phyloP scores from a whole-genome alignment of 1,284 basidiomycete genomes.

The Malassezia arunalokei region DNA sequence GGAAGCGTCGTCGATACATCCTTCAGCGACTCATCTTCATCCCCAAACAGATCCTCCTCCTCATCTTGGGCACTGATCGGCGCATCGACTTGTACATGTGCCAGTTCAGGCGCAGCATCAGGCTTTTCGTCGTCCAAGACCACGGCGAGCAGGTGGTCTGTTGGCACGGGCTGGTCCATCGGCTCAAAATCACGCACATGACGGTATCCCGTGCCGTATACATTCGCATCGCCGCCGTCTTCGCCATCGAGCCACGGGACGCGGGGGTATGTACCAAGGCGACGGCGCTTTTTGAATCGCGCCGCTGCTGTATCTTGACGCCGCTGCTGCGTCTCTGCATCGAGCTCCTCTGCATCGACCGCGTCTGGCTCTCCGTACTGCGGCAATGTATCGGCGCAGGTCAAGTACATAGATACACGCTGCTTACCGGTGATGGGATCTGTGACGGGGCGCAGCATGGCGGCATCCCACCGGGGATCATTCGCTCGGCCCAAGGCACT shows the following conservation, averaged over 20 bases:
- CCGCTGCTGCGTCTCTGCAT: background rate
- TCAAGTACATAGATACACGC: slow-evolving; percentile 36
- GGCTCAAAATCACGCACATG: slow-evolving; percentile 34
- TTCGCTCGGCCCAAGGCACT: slow-evolving; percentile 32
- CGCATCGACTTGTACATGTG: slow-evolving; percentile 21
- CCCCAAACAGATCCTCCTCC: slow-evolving; percentile 26
- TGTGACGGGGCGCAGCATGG: slow-evolving; percentile 31
- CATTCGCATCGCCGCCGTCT: slow-evolving; percentile 12
- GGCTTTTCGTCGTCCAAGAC: slow-evolving; percentile 33
- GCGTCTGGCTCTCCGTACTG: slow-evolving; percentile 13
- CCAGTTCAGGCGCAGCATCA: slow-evolving; percentile 27
- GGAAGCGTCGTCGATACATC: slow-evolving; percentile 20
- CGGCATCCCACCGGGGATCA: slow-evolving; percentile 31
- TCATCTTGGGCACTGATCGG: slow-evolving; percentile 4
- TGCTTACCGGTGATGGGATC: slow-evolving; percentile 28
- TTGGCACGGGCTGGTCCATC: slow-evolving; percentile 20
- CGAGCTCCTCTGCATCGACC: slow-evolving; percentile 16
- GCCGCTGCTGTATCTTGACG: slow-evolving; percentile 14
- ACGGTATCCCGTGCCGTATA: slow-evolving; percentile 29
- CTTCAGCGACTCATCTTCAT: slow-evolving; percentile 12
- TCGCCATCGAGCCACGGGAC: slow-evolving; percentile 9
- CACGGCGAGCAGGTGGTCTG: slow-evolving; percentile 27
- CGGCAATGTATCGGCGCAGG: slow-evolving; percentile 27
- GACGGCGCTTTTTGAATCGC: slow-evolving; percentile 28
- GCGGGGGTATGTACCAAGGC: slow-evolving; percentile 27